Base-by-base conservation (phyloP, 331 rosid species). In the Pyrus hybrid region DNA sequence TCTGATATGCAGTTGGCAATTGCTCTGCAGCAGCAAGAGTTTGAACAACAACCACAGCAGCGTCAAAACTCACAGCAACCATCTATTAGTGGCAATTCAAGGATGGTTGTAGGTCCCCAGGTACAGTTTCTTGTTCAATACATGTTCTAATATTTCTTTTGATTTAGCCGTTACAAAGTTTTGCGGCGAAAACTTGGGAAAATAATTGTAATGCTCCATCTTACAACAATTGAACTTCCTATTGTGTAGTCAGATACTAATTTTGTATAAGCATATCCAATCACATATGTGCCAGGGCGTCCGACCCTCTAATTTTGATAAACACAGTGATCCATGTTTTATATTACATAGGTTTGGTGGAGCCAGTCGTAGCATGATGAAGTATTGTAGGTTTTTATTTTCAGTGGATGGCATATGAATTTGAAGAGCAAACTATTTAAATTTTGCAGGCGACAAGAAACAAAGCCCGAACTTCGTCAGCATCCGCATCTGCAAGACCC, bases 1-100 rank as follows among this genome's bases (percentile, higher is more conserved):
- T 75, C 96, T 80, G 99, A 96, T 85, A 86, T 96, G 81, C 97
- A 91, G 87, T 76, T 96, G 82, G 99, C 99, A 65, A 89, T 92
- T 76, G 94, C 97, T 68, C 90, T 96, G 83, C 99, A 96, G 85
- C 99, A 96, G 72, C 96, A 92, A 76, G 99, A 96, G 88, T 92
- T 92, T 73, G 99, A 89, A 63, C 98, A 95, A 77, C 97, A 83
- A 63, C 87, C 90, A 17, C 91, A 81, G 70, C 96, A 81, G 70
- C 97, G 87, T 32, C 93, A 85, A 18, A 91, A 76, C 80, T 53
- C 74, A 13, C 97, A 88, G 84, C 96, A 84, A 73, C 66, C 93
- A 76, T 73, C 96, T 43, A 13, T 33, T 70, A 71, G 70, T 73
- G 83, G 86, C 63, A 81, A 82, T 80, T 87, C 96, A 78, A 89